A percentile compares a stretch with the other conserved stretches of the same genome.
These are phyloP conservation scores for Fusarium humuli DNA, from an alignment of 2,329 filamentous ascomycete species.

Conservation along the genomic window DNA sequence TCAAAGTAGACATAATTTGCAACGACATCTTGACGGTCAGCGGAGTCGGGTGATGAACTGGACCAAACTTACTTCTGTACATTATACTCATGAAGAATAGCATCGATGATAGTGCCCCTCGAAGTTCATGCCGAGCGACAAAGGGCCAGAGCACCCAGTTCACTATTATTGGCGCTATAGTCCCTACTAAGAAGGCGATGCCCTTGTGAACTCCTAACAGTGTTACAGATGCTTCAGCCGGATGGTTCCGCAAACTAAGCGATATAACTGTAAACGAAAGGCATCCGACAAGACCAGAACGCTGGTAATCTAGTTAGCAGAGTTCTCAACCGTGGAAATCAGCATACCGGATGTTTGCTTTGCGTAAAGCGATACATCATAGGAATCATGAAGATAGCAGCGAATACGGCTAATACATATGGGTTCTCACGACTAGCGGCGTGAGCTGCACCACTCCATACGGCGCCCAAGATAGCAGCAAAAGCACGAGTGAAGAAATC, in stretches of 20 bases:
- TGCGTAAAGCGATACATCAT: constrained; percentile 69
- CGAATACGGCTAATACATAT: constrained; percentile 66
- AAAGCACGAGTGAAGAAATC: constrained; percentile 65
- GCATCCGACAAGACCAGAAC: constrained; percentile 69
- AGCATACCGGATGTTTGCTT: constrained; percentile 63
- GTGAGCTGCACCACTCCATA: constrained; percentile 66
- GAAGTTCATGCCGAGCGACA: constrained; percentile 68
- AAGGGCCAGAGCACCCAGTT: constrained; percentile 73
- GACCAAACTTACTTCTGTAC: constrained; percentile 59
- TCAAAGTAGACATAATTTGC: constrained; percentile 70
- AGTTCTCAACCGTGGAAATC: not conserved
- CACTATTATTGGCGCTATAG: constrained; percentile 64
- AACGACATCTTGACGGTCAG: constrained; percentile 56
- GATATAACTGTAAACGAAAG: constrained; percentile 68
- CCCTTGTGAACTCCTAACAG: constrained; percentile 61
- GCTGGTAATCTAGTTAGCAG: constrained; percentile 46
- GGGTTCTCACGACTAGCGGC: constrained; percentile 64
- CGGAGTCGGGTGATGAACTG: not conserved
- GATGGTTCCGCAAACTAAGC: constrained; percentile 53
- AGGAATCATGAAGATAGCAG: constrained; percentile 67
- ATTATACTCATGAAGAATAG: constrained; percentile 68
- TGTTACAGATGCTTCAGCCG: constrained; percentile 50
- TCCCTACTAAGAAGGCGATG: constrained; percentile 64
- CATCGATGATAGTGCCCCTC: constrained; percentile 66
- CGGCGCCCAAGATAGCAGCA: constrained; percentile 62